phyloP scores from a whole-genome alignment of 495 filamentous ascomycete species.

The Bacidia gigantensis region DNA sequence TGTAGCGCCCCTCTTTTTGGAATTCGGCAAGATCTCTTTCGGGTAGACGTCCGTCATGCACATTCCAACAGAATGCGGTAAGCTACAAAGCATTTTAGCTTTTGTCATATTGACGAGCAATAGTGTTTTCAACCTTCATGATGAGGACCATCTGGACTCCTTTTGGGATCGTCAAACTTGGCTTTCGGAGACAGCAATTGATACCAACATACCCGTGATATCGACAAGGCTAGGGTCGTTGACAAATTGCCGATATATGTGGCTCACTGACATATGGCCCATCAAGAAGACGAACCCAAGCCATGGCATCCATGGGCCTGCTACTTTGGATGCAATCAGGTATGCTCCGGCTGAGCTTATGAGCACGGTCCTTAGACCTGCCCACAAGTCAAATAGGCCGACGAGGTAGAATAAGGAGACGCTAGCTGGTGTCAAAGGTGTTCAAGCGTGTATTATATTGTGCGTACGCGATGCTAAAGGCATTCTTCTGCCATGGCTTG shows the following conservation, averaged over 20 bases:
- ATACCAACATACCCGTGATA: slow-evolving; percentile 50
- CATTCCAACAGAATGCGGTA: slow-evolving; percentile 94
- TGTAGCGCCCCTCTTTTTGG: slow-evolving; percentile 69
- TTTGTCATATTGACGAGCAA: background rate
- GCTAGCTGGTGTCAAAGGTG: slow-evolving; percentile 20
- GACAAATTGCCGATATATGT: slow-evolving; percentile 64
- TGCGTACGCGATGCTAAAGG: slow-evolving; percentile 63
- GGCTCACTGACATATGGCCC: slow-evolving; percentile 86
- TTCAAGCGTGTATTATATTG: background rate
- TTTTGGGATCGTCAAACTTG: background rate
- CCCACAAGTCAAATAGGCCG: slow-evolving; percentile 92
- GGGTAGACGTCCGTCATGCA: slow-evolving; percentile 74
- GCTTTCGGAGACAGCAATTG: background rate
- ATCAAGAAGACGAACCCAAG: slow-evolving; percentile 87
- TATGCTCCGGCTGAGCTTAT: slow-evolving; percentile 71
- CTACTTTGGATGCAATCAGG: slow-evolving; percentile 65
- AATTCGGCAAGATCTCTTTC: slow-evolving; percentile 67
- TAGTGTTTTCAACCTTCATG: slow-evolving; percentile 55
- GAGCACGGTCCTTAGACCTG: slow-evolving; percentile 63
- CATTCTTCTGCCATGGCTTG: slow-evolving; percentile 75
- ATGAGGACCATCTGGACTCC: slow-evolving; percentile 90
- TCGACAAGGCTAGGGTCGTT: slow-evolving; percentile 55
- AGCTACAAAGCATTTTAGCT: slow-evolving; percentile 30
- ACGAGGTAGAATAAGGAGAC: slow-evolving; percentile 81
- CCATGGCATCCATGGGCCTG: slow-evolving; percentile 98